Base-by-base conservation (phyloP, 768 basidiomycete genomes). In the Pilatotrama ljubarskyi region DNA sequence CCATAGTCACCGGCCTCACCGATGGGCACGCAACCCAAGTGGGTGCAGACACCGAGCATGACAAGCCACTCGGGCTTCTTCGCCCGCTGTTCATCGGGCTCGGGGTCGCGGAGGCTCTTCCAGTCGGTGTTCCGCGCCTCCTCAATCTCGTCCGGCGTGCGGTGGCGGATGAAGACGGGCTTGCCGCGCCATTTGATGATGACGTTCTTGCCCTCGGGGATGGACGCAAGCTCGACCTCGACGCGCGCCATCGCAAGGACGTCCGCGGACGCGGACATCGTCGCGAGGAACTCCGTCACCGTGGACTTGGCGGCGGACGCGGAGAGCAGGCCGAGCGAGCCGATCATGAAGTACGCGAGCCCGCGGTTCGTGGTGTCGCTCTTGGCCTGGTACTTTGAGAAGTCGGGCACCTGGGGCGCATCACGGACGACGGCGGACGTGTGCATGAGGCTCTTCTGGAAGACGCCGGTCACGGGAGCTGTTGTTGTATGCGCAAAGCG, bases 141-240 rank as follows among this genome's bases (percentile, higher is more conserved):
- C 63, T 92, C 85, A 68, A 99, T 91, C 80, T 99, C 97, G 56
- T 80, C 83, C 57, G 81, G 69, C 14, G 97, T 99, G 70, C 97
- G 86, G 81, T 99, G 97, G 66, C 97, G 86, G 74, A 99, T 94
- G 82, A 98, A 98, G 55, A 99, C 97, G 65, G 97, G 97, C 82
- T 99, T 99, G 75, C 97, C 97, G 71, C 97, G 91, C 97, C 97
- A 99, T 81, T 98, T 95, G 79, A 95, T 91, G 76, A 96, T 87
- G 67, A 90, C 91, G 73, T 96, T 95, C 84, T 95, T 95, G 75
- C 95, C 95, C 82, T 98, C 94, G 37, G 97, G 97, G 70, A 99
- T 98, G 61, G 76, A 79, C 55, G 78, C 76, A 61, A 99, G 85
- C 38, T 96, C 93, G 60, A 99, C 86, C 77, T 99, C 97, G 62